A percentile compares a stretch with the other conserved stretches of the same genome.
phyloP scores from a whole-genome alignment of 2,329 filamentous ascomycete species.

The Fusarium hainanense region DNA sequence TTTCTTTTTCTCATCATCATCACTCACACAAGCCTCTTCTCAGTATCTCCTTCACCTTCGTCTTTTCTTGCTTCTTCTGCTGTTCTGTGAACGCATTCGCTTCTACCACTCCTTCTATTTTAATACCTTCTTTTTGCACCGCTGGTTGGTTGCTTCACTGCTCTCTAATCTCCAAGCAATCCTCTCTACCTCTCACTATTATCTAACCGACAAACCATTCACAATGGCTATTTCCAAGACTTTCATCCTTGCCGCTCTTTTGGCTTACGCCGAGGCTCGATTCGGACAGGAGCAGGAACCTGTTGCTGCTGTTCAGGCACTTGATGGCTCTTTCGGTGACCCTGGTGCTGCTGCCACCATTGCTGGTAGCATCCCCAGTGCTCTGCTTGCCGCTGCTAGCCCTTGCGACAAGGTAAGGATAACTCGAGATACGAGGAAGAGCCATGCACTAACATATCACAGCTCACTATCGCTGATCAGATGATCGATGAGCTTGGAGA shows the following conservation, averaged over 20 bases:
- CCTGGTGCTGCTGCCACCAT: slow-evolving; percentile 72
- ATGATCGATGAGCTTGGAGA: slow-evolving; percentile 71
- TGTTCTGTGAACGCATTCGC: slow-evolving; percentile 49
- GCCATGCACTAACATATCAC: slow-evolving; percentile 27
- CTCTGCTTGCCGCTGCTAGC: slow-evolving; percentile 72
- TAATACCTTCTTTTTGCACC: slow-evolving; percentile 33
- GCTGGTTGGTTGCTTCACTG: slow-evolving; percentile 39
- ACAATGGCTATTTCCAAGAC: slow-evolving; percentile 33
- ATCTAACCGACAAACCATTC: not conserved
- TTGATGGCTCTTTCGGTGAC: slow-evolving; percentile 61
- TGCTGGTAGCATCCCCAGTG: slow-evolving; percentile 69
- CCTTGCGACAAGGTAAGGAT: slow-evolving; percentile 69
- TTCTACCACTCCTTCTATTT: slow-evolving; percentile 38
- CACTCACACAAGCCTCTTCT: slow-evolving; percentile 32
- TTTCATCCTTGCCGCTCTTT: slow-evolving; percentile 30
- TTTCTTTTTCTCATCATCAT: slow-evolving; percentile 22
- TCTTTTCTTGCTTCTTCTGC: slow-evolving; percentile 35
- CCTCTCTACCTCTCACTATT: not conserved
- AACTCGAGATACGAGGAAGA: not conserved
- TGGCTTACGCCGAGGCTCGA: slow-evolving; percentile 62
- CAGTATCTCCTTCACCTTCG: slow-evolving; percentile 12
- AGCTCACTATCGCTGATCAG: slow-evolving; percentile 72
- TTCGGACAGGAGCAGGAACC: slow-evolving; percentile 73
- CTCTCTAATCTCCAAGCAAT: slow-evolving; percentile 13
- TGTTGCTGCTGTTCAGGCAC: slow-evolving; percentile 64